phyloP scores from a whole-genome alignment of 2,329 filamentous ascomycete species.

The Trichoderma breve region DNA sequence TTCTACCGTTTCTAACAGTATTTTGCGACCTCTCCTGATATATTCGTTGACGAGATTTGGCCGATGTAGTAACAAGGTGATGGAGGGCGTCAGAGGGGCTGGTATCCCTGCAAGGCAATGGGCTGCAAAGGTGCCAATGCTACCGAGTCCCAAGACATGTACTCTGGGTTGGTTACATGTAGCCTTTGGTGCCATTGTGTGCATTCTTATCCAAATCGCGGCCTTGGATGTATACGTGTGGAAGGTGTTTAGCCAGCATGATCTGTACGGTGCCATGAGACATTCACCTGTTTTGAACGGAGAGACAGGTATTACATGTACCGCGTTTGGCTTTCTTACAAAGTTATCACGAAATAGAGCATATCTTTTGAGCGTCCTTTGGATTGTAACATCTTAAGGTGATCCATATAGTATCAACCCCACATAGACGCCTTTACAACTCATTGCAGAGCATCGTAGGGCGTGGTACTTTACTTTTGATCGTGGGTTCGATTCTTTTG shows the following conservation, averaged over 20 bases:
- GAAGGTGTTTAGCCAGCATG: neutral
- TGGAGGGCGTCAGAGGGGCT: neutral
- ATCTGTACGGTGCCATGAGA: neutral
- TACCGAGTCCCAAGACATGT: neutral
- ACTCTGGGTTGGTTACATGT: neutral
- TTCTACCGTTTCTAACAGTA: neutral
- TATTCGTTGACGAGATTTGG: neutral
- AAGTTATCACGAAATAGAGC: neutral
- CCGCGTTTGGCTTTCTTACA: neutral
- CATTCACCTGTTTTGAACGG: neutral
- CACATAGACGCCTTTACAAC: neutral
- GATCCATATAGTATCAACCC: neutral
- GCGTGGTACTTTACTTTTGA: neutral
- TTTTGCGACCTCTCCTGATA: neutral
- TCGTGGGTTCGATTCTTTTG: neutral
- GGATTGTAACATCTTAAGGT: neutral
- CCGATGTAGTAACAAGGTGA: neutral
- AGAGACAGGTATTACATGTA: neutral
- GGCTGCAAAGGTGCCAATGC: neutral
- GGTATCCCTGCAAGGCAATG: neutral
- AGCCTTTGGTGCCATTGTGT: neutral
- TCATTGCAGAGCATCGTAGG: neutral
- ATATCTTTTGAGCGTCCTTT: neutral
- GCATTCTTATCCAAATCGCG: neutral
- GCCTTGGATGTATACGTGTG: neutral